Evolutionary conservation across 2,329 filamentous ascomycete genomes (phyloP).

Genomic region (Blastomyces percursus): DNA sequence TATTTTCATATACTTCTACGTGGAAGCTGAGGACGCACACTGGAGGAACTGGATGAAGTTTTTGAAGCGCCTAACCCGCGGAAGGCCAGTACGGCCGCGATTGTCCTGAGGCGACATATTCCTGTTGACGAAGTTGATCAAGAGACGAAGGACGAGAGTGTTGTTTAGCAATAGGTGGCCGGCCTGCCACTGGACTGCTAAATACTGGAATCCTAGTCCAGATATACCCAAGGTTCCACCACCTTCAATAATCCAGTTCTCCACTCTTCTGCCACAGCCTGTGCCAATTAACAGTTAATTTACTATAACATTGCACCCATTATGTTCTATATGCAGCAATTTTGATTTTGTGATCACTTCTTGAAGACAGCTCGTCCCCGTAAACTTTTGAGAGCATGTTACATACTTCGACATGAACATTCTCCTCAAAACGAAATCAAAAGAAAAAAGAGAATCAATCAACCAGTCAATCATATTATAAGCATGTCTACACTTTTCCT

Average conservation of each 20-base stretch:
- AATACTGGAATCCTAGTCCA: background rate
- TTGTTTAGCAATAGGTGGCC: background rate
- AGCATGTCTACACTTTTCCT: background rate
- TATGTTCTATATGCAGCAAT: background rate
- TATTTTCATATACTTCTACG: constrained; percentile 25
- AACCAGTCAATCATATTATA: background rate
- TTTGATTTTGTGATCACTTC: background rate
- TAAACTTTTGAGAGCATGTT: background rate
- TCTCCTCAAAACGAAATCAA: background rate
- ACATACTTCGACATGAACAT: background rate
- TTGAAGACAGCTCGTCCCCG: background rate
- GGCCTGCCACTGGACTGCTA: background rate
- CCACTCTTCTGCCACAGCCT: background rate
- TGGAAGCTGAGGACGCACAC: constrained; percentile 24
- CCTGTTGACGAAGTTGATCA: background rate
- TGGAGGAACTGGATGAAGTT: constrained; percentile 35
- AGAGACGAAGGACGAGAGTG: background rate
- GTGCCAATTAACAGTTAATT: background rate
- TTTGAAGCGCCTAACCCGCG: constrained; percentile 18
- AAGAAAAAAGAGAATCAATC: background rate
- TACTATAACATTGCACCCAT: background rate
- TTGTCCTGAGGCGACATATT: background rate
- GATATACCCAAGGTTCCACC: background rate
- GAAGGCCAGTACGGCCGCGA: constrained; percentile 1
- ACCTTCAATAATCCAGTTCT: background rate